Evolutionary conservation across 208 protist species (phyloP).

Genomic region (Leishmania turanica): DNA sequence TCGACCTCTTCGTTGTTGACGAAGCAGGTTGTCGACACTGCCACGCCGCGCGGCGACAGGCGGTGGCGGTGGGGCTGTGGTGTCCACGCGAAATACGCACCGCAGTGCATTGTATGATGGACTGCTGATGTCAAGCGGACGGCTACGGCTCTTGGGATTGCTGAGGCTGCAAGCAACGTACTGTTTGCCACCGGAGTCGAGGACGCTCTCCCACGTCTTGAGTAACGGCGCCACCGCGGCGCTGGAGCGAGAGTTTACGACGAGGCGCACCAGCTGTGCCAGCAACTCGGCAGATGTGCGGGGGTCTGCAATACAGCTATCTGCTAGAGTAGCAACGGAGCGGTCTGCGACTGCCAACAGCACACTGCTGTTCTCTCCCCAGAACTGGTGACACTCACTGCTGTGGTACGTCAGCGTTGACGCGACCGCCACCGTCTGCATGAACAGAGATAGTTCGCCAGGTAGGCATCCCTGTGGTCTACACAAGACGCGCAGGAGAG

Average conservation of each 20-base stretch:
- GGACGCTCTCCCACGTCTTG: conserved; percentile 22
- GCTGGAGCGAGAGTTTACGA: conserved; percentile 30
- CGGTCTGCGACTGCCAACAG: conserved; percentile 1
- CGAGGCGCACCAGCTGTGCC: conserved; percentile 42
- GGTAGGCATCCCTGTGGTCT: neutral
- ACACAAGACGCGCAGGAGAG: conserved; percentile 2
- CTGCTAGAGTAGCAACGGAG: neutral
- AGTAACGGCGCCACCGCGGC: conserved; percentile 14
- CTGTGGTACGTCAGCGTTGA: conserved; percentile 24
- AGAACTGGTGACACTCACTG: conserved; percentile 10
- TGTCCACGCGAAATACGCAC: conserved; percentile 25
- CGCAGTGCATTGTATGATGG: conserved; percentile 36
- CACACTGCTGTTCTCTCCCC: conserved; percentile 1
- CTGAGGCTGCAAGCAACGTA: conserved; percentile 27
- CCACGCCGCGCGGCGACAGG: neutral
- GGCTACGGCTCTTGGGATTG: conserved; percentile 38
- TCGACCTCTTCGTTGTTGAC: neutral
- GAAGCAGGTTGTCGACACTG: neutral
- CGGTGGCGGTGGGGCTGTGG: neutral
- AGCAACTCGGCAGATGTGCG: conserved; percentile 25
- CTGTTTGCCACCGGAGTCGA: conserved; percentile 19
- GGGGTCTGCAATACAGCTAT: neutral
- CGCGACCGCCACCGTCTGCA: conserved; percentile 13
- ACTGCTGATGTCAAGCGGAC: conserved; percentile 41
- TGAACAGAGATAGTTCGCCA: conserved; percentile 1